Evolutionary conservation across 1,284 basidiomycete species (phyloP), one percentile per base, ranked within the genome.

Genomic region (Rhodotorula sp.): DNA sequence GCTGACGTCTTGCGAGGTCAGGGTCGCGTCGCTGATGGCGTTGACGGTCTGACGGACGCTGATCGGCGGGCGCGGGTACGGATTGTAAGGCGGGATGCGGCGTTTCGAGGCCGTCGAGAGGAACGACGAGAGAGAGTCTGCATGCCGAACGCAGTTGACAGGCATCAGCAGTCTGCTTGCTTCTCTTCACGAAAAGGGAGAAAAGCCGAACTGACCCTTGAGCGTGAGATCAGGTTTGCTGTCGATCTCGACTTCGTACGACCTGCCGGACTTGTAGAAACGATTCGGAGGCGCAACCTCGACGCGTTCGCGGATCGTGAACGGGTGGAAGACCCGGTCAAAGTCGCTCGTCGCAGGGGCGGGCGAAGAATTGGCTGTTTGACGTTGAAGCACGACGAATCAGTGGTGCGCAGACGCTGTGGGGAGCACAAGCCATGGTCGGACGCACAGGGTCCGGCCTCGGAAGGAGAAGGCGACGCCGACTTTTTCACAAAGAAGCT

Each of bases 311-410:
- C 91, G 21, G 72, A 90, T 75, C 12, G 87, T 84, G 79, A 92
- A 94, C 2, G 91, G 87, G 75, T 87, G 89, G 83, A 94, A 94
- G 0, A 85, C 84, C 75, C 83, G 86, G 69, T 89, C 85, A 77
- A 91, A 94, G 62, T 93, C 58, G 62, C 21, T 34, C n/a, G 56
- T 26, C n/a, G 29, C 20, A n/a, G 52, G 5, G 51, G 46, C 51
- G 3, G 65, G 23, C 54, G 65, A 62, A 12, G 58, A 47, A 18
- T 20, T 1, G 15, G 62, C 49, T 49, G 62, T 29, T 29, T 3
- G 29, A 29, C 29, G 3, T 29, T 29, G 29, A 29, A 2, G 3
- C 29, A 3, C 29, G 29, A 29, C 29, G 21, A n/a, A 14, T 54
- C 31, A 31, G 57, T 16, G 26, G 52, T 3, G 8, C 21, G 3